A percentile compares a stretch with the other conserved stretches of the same genome.
Conservation (phyloP, 805 yeast species). For the Kurtzmaniella fragi region DNA sequence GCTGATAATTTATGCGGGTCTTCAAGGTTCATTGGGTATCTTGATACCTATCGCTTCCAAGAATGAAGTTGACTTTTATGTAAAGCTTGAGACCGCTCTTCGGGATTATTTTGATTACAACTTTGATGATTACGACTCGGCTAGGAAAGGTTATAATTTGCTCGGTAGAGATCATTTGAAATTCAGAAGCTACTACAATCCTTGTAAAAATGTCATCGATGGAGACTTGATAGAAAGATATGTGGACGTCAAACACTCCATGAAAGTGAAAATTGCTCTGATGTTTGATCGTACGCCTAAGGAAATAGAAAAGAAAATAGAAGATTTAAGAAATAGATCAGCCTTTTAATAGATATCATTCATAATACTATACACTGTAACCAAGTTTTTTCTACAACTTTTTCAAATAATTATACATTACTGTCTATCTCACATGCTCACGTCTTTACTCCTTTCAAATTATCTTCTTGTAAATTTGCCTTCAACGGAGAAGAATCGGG, state of each 20-base stretch:
- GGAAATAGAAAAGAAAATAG: constrained; percentile 48
- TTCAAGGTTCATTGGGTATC: constrained; percentile 79
- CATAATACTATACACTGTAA: not conserved
- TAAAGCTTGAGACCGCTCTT: constrained; percentile 46
- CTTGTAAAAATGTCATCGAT: constrained; percentile 71
- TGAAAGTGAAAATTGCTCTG: constrained; percentile 33
- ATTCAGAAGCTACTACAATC: constrained; percentile 78
- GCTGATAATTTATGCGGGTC: constrained; percentile 62
- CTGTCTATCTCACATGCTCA: not conserved
- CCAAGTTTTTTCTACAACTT: not conserved
- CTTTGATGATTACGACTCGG: constrained; percentile 20
- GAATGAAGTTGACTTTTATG: constrained; percentile 57
- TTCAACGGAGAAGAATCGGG: constrained; percentile 6
- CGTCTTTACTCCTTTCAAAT: constrained; percentile 3
- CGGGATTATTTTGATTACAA: constrained; percentile 23
- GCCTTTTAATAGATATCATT: constrained; percentile 17
- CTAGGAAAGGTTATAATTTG: constrained; percentile 25
- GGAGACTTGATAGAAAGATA: constrained; percentile 80
- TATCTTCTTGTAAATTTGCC: constrained; percentile 4
- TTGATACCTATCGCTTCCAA: constrained; percentile 61
- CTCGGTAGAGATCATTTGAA: constrained; percentile 63
- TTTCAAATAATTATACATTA: not conserved
- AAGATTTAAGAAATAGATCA: constrained; percentile 46
- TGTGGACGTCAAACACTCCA: constrained; percentile 25
- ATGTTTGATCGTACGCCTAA: constrained; percentile 42